Conservation (phyloP, 2,329 filamentous ascomycete genomes). For the Onygenales sp. region DNA sequence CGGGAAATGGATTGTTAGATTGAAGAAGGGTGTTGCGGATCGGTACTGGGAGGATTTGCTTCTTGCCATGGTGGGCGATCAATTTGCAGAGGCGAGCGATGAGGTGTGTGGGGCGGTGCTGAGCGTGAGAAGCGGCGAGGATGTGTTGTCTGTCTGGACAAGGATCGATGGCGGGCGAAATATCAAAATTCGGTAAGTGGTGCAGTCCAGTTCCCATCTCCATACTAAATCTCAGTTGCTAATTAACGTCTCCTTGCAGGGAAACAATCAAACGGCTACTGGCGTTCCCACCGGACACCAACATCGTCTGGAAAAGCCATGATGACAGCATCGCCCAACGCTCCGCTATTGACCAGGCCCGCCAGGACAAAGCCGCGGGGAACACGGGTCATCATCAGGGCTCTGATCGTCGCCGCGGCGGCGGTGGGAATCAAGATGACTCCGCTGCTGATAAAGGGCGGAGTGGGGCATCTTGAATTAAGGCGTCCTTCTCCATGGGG, state of each 20-base stretch:
- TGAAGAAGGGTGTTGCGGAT: constrained; percentile 96
- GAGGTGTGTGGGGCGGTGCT: constrained; percentile 93
- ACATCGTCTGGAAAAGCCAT: constrained; percentile 91
- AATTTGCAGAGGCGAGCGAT: constrained; percentile 84
- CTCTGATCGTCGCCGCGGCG: constrained; percentile 35
- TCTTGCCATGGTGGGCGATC: constrained; percentile 82
- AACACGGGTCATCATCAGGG: constrained; percentile 24
- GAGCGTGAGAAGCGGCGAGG: constrained; percentile 89
- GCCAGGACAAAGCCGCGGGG: constrained; percentile 62
- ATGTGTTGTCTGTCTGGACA: constrained; percentile 97
- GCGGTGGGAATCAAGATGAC: constrained; percentile 34
- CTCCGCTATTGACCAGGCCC: constrained; percentile 79
- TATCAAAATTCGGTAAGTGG: constrained; percentile 80
- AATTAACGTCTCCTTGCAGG: constrained; percentile 35
- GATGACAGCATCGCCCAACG: constrained; percentile 92
- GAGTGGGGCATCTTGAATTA: constrained; percentile 22
- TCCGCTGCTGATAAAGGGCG: constrained; percentile 33
- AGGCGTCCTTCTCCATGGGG: background rate
- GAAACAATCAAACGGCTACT: constrained; percentile 91
- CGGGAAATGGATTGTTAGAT: constrained; percentile 91
- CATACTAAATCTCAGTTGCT: background rate
- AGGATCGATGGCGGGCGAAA: constrained; percentile 86
- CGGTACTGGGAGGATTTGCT: constrained; percentile 95
- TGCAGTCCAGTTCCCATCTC: background rate
- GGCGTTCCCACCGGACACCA: constrained; percentile 76